These are phyloP conservation scores for Penicillium griseofulvum DNA, from an alignment of 2,329 filamentous ascomycete species.

Conservation along the genomic window DNA sequence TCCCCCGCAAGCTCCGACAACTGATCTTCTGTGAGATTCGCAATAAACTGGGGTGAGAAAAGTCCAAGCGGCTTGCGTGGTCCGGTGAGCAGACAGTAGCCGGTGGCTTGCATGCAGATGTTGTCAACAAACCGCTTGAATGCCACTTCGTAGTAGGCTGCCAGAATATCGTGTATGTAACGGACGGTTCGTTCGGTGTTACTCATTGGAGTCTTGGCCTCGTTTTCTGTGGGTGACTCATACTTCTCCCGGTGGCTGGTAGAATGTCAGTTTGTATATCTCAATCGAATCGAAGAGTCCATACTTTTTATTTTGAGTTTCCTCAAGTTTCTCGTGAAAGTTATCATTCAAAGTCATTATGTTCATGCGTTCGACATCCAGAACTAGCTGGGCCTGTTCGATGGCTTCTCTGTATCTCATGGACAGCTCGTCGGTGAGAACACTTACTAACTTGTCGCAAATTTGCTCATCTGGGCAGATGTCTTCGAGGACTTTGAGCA, in stretches of 20 bases:
- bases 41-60: constrained; percentile 54
- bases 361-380: neutral
- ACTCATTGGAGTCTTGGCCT: constrained; percentile 1
- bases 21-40: constrained; percentile 48
- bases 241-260: neutral
- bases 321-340: neutral
- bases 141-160: constrained; percentile 62
- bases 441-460: neutral
- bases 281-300: neutral
- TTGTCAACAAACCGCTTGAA: constrained; percentile 62
- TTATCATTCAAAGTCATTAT: constrained; percentile 2
- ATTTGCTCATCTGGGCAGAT: neutral
- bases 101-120: constrained; percentile 58
- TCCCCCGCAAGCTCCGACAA: constrained; percentile 60
- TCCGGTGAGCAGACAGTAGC: constrained; percentile 54
- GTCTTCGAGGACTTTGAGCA: neutral
- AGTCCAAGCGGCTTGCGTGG: constrained; percentile 52
- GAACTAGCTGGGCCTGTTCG: neutral
- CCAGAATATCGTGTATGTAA: constrained; percentile 60
- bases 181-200: constrained; percentile 28
- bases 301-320: neutral
- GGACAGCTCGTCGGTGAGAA: neutral
- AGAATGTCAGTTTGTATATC: neutral
- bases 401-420: neutral
- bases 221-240: neutral